phyloP scores from a whole-genome alignment of 768 basidiomycete genomes.

The Macrolepiota dolichaula region DNA sequence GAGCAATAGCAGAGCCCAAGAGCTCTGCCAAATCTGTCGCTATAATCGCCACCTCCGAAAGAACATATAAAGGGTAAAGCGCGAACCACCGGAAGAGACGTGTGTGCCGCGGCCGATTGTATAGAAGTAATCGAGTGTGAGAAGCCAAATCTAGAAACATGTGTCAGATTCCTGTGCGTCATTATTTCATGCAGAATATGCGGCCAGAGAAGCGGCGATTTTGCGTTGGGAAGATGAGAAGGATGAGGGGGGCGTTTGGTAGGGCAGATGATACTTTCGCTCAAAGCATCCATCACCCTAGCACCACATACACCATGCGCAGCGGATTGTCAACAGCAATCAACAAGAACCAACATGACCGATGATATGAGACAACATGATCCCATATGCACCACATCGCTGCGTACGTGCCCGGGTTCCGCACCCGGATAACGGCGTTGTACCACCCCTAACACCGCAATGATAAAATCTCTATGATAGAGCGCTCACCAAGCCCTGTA shows the following conservation, averaged over 20 bases:
- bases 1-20: conserved; percentile 76
- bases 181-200: not conserved
- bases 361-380: not conserved
- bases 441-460: not conserved
- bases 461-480: conserved; percentile 2
- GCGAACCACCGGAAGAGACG: conserved; percentile 53
- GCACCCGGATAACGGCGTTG: not conserved
- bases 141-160: conserved; percentile 40
- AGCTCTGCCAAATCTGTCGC: conserved; percentile 82
- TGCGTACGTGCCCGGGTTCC: not conserved
- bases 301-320: too few species aligned
- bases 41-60: conserved; percentile 71
- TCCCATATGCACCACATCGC: not conserved
- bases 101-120: conserved; percentile 60
- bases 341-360: not conserved
- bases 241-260: not conserved
- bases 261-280: not conserved
- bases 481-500: conserved; percentile 65
- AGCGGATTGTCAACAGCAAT: not conserved
- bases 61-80: conserved; percentile 61
- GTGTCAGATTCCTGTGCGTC: conserved; percentile 11
- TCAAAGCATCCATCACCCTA: too few species aligned
- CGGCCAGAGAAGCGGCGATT: not conserved
- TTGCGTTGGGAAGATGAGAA: not conserved
- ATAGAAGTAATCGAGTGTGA: conserved; percentile 60